Evolutionary conservation across 495 filamentous ascomycete genomes (phyloP), one percentile per base, ranked within the genome.

Genomic region (Penicillium taxi): DNA sequence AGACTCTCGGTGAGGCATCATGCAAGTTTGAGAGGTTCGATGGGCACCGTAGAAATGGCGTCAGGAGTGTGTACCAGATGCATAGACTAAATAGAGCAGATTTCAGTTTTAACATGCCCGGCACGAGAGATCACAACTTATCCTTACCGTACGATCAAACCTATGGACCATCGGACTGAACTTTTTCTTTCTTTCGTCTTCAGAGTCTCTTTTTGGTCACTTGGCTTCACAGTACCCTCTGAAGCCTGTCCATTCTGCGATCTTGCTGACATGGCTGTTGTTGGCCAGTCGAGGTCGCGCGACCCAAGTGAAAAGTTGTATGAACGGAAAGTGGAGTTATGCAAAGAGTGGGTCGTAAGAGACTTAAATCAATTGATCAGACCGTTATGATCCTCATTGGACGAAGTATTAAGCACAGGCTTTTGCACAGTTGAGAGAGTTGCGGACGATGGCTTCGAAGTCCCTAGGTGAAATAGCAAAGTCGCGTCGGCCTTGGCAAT

Each of bases 21-120:
- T 72, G 79, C 50, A 90, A 66, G 2, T 74, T 73, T 13, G 77
- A 70, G 33, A 78, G 60, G 9, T 72, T 72, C 14, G 81, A 69
- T 8, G 91, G 93, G 58, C 93, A 99, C 17, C 81, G 77, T 49
- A 99, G 77, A 32, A 87, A 61, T 13, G 87, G 67, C 3, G 84
- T 91, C 37, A 86, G 50, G 32, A 94, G 74, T 1, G 76, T 69
- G 53, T 93, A 95, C 91, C 91, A 99, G 6, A 84, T 77, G 35
- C 80, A 54, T 1, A 95, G 56, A 44, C 90, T 96, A 37, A 26
- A 23, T 9, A 15, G 12, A 9, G 9, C 17, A 32, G 11, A 30
- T 2, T 11, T 47, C 29, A 47, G 18, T 13, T 15, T 30, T 12
- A 38, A 19, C 26, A 28, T 28, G 5, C n/a, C n/a, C 11, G n/a